Evolutionary conservation across 768 basidiomycete species (phyloP).

Genomic region (Cyclocybe cylindracea): DNA sequence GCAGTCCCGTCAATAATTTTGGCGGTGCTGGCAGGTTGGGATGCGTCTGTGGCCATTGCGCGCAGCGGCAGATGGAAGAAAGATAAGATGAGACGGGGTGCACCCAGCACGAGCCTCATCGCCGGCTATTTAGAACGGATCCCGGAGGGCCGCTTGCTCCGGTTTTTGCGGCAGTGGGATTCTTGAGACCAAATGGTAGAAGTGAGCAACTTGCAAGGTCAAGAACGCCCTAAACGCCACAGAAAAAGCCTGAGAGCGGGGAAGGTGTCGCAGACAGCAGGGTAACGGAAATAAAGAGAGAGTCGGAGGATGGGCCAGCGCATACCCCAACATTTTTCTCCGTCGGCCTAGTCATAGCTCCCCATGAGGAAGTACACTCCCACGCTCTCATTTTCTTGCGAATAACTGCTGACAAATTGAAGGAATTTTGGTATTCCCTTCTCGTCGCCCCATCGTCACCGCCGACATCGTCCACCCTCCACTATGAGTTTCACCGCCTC

Average conservation of each 20-base stretch:
- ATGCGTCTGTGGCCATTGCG: conserved; percentile 35
- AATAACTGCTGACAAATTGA: conserved; percentile 17
- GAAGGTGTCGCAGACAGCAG: background rate
- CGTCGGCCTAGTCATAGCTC: conserved; percentile 1
- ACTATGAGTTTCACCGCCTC: conserved; percentile 53
- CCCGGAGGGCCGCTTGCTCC: conserved; percentile 11
- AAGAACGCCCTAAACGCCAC: too few species aligned
- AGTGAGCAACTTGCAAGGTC: too few species aligned
- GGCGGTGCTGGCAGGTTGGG: conserved; percentile 25
- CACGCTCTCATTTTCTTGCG: conserved; percentile 9
- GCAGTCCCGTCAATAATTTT: conserved; percentile 81
- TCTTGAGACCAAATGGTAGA: too few species aligned
- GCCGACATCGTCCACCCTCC: conserved; percentile 7
- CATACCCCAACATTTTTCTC: conserved; percentile 16
- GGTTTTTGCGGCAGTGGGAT: background rate
- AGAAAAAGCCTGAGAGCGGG: background rate
- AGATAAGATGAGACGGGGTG: conserved; percentile 34
- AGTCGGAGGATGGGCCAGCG: background rate
- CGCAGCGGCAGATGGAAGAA: conserved; percentile 28
- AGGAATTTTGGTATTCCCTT: conserved; percentile 11
- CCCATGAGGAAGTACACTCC: conserved; percentile 7
- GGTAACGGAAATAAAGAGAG: too few species aligned
- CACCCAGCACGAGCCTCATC: conserved; percentile 15
- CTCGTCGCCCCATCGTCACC: conserved; percentile 15
- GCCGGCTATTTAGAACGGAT: conserved; percentile 11